Evolutionary conservation across 2,329 filamentous ascomycete species (phyloP).

Genomic region (Calonectria fujianensis): DNA sequence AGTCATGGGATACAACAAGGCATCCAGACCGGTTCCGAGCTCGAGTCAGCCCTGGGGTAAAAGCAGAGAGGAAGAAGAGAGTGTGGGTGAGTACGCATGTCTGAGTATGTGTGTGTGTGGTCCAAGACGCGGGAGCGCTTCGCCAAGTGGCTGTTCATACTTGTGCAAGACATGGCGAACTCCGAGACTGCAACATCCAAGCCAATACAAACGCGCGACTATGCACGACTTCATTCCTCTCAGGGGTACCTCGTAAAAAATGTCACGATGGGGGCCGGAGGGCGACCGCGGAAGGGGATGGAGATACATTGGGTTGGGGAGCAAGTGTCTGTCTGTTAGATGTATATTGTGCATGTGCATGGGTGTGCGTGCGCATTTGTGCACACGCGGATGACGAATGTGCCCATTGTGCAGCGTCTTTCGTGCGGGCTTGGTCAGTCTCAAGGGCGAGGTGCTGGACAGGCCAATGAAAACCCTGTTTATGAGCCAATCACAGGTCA

Average conservation of each 20-base stretch:
- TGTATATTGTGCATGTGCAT: conserved; percentile 8
- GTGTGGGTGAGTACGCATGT: background rate
- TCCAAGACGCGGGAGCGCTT: conserved; percentile 10
- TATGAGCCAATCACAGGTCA: background rate
- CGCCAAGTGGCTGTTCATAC: conserved; percentile 16
- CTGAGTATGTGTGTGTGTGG: conserved; percentile 10
- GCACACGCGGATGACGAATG: background rate
- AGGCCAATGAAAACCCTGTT: background rate
- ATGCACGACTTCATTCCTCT: background rate
- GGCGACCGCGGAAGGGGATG: background rate
- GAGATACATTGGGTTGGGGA: background rate
- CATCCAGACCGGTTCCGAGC: background rate
- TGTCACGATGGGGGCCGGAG: conserved; percentile 15
- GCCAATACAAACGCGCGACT: conserved; percentile 8
- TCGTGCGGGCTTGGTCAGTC: background rate
- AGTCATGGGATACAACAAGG: background rate
- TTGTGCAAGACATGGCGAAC: conserved; percentile 1
- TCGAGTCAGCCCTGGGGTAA: conserved; percentile 20
- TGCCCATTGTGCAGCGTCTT: background rate
- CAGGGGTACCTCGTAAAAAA: background rate
- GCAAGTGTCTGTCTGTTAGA: background rate
- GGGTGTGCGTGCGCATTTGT: background rate
- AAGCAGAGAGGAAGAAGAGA: background rate
- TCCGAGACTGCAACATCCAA: background rate
- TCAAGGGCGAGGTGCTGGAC: background rate